A percentile compares a stretch with the other conserved stretches of the same genome.
Evolutionary conservation across 2,329 filamentous ascomycete genomes (phyloP).

Genomic region (Orbilia oligospora): DNA sequence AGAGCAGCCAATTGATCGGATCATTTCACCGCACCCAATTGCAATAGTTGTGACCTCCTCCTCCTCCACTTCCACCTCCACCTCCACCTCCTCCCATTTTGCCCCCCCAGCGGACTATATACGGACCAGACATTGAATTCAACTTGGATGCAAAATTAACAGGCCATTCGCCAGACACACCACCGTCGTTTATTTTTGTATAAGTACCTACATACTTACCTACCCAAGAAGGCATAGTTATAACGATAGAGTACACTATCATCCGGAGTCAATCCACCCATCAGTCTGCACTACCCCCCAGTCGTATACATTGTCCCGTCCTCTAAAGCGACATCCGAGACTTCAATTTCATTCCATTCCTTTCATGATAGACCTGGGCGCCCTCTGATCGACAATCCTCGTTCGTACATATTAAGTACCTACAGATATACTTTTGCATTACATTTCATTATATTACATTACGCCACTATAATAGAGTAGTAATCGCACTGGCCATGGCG

Average conservation of each 20-base stretch:
- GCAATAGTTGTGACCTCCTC: slow-evolving; percentile 10
- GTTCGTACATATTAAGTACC: background rate
- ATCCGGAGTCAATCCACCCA: background rate
- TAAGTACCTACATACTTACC: background rate
- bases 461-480: background rate
- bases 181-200: background rate
- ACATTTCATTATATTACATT: background rate
- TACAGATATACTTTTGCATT: background rate
- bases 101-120: background rate
- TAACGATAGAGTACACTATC: background rate
- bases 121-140: background rate
- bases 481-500: slow-evolving; percentile 49
- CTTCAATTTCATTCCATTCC: slow-evolving; percentile 3
- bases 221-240: too few species aligned
- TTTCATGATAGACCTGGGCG: slow-evolving; percentile 33
- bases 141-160: background rate
- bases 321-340: background rate
- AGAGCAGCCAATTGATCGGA: slow-evolving; percentile 28
- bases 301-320: background rate
- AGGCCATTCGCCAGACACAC: slow-evolving; percentile 19
- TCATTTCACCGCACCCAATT: slow-evolving; percentile 21
- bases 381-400: slow-evolving; percentile 18
- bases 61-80: slow-evolving; percentile 4
- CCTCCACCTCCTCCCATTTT: slow-evolving; percentile 19
- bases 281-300: background rate